phyloP scores from a whole-genome alignment of 2,329 filamentous ascomycete species.

The Cercospora berteroae region DNA sequence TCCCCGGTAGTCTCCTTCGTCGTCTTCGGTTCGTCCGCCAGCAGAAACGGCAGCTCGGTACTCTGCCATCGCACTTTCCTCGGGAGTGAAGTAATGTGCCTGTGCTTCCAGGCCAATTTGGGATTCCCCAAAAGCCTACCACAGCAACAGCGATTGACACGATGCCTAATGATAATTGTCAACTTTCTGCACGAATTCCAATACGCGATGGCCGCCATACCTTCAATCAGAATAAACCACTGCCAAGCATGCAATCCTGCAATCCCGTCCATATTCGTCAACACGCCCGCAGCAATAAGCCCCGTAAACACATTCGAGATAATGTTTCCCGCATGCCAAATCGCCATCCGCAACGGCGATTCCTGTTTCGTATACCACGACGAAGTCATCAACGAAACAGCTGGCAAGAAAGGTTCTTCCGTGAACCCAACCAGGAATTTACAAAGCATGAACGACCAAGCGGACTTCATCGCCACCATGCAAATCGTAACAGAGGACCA shows the following conservation, averaged over 20 bases:
- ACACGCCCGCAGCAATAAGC: slow-evolving; percentile 6
- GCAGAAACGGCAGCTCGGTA: slow-evolving; percentile 40
- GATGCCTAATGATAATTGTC: background rate
- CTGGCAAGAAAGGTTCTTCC: slow-evolving; percentile 25
- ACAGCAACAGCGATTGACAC: slow-evolving; percentile 4
- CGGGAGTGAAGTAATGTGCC: slow-evolving; percentile 9
- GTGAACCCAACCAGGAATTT: slow-evolving; percentile 48
- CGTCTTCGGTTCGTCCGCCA: slow-evolving; percentile 47
- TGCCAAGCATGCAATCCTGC: slow-evolving; percentile 13
- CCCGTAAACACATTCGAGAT: slow-evolving; percentile 12
- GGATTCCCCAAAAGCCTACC: slow-evolving; percentile 7
- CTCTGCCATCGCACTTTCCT: slow-evolving; percentile 11
- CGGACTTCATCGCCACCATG: slow-evolving; percentile 32
- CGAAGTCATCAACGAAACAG: slow-evolving; percentile 9
- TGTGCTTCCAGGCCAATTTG: slow-evolving; percentile 10
- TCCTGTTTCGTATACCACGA: slow-evolving; percentile 17
- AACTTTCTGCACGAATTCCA: background rate
- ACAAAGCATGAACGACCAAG: slow-evolving; percentile 44
- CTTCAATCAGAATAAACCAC: slow-evolving; percentile 16
- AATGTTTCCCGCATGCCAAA: slow-evolving; percentile 15
- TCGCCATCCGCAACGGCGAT: slow-evolving; percentile 12
- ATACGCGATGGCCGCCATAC: background rate
- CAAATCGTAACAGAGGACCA: slow-evolving; percentile 12
- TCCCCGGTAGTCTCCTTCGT: slow-evolving; percentile 34
- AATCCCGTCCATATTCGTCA: slow-evolving; percentile 16